Conservation (phyloP, 192 early-diverging fungal genomes). For the Coemansia sp. region DNA sequence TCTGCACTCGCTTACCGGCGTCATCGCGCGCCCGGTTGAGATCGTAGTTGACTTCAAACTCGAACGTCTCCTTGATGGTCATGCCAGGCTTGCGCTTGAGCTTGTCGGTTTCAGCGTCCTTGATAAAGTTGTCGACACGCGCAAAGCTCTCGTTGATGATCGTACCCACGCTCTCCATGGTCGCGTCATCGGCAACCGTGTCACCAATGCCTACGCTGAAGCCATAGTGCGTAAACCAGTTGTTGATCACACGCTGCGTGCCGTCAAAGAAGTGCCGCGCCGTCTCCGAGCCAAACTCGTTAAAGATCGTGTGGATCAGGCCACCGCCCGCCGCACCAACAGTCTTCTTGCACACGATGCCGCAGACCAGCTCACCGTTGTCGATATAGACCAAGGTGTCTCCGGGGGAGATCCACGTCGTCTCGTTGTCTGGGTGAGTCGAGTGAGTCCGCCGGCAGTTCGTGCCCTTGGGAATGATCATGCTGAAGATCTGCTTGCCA, state of each 20-base stretch:
- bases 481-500: constrained; percentile 93
- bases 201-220: constrained; percentile 99
- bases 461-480: constrained; percentile 93
- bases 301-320: constrained; percentile 93
- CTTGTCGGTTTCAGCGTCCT: constrained; percentile 80
- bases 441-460: constrained; percentile 82
- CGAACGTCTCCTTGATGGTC: constrained; percentile 92
- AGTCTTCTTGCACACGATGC: constrained; percentile 95
- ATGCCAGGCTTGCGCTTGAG: constrained; percentile 88
- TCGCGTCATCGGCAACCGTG: constrained; percentile 86
- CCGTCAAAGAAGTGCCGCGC: constrained; percentile 93
- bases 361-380: constrained; percentile 90
- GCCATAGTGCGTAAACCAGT: constrained; percentile 93
- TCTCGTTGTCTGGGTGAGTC: constrained; percentile 81
- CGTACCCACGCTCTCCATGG: constrained; percentile 78
- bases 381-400: constrained; percentile 91
- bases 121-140: constrained; percentile 81
- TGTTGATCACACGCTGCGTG: constrained; percentile 90
- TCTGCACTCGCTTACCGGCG: constrained; percentile 84
- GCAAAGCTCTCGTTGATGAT: constrained; percentile 76
- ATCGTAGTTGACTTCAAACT: constrained; percentile 82
- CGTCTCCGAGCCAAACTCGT: constrained; percentile 87
- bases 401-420: constrained; percentile 78
- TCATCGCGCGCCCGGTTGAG: constrained; percentile 91
- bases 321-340: constrained; percentile 87